Evolutionary conservation across 306 rosid genomes (phyloP), one percentile per base, ranked within the genome.

Genomic region (Trifolium dubium): DNA sequence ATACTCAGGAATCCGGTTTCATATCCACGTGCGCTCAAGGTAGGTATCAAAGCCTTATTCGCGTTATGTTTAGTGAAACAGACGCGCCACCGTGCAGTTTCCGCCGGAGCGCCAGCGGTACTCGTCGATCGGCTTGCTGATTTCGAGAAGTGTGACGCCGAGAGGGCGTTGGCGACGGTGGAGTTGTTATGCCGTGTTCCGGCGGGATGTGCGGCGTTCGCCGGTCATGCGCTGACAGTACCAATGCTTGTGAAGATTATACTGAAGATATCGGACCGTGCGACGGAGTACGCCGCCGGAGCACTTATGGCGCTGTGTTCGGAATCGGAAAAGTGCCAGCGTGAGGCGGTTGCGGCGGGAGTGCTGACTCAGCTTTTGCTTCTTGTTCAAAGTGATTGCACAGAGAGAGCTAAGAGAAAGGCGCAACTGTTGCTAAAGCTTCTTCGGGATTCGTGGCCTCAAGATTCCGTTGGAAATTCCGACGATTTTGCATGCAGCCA

Each of bases 391-490:
- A 94, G 98, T 41, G 98, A 91, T 55, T 94, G 98, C 79, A 91
- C 96, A 62, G 97, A 80, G 67, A 74, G 98, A 67, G 97, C 93
- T 9, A 94, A 94, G 89, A 82, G 97, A 77, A 94, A 94, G 86
- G 96, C 98, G 44, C 96, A 94, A 73, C 67, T 87, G 73, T 64
- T 94, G 86, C 85, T 94, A 69, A 94, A 94, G 91, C 96, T 89
- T 77, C 96, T 94, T 78, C 88, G 96, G 88, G 97, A 94, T 86
- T 94, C 96, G 85, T 94, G 98, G 98, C 98, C 98, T 9, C 88
- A 85, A 58, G 87, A 89, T 72, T 89, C 96, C 18, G 55, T 89
- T 29, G 93, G 88, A 62, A 89, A 89, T 75, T 94, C 96, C 4
- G 94, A 94, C 55, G 98, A 89, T 71, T 94, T 79, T 75, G 91